phyloP scores from a whole-genome alignment of 345 rosid genomes.

The Balakata baccata region DNA sequence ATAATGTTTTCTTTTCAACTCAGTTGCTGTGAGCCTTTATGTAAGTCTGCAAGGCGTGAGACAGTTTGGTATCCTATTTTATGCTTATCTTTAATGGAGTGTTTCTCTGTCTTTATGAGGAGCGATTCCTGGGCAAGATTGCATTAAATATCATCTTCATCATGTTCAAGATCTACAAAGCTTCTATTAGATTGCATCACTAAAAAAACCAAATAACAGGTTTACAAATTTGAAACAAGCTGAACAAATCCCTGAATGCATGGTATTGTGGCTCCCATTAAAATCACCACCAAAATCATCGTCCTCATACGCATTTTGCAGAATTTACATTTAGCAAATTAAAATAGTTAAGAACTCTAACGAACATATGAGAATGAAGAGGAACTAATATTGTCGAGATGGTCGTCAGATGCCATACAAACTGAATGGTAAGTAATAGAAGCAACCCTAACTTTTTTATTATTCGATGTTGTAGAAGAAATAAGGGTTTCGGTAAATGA shows the following conservation, averaged over 20 bases:
- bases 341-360: constrained; percentile 12
- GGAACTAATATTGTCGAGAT: constrained; percentile 52
- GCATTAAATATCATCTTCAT: constrained; percentile 73
- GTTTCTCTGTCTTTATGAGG: too few species aligned
- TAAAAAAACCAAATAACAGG: background rate
- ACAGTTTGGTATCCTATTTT: background rate
- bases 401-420: constrained; percentile 46
- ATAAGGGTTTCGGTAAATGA: background rate
- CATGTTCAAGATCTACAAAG: constrained; percentile 83
- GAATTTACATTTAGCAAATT: background rate
- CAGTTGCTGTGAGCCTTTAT: too few species aligned
- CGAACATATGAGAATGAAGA: background rate
- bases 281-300: constrained; percentile 93
- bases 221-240: background rate
- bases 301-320: constrained; percentile 38
- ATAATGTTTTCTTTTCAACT: background rate
- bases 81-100: background rate
- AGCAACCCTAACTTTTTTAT: too few species aligned
- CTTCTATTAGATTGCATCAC: constrained; percentile 46
- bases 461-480: background rate
- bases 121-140: too few species aligned
- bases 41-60: background rate
- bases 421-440: too few species aligned
- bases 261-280: constrained; percentile 39
- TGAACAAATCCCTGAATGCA: constrained; percentile 50